Evolutionary conservation across 345 rosid genomes (phyloP), one percentile per base, ranked within the genome.

Genomic region (Aquilaria yunnanensis): DNA sequence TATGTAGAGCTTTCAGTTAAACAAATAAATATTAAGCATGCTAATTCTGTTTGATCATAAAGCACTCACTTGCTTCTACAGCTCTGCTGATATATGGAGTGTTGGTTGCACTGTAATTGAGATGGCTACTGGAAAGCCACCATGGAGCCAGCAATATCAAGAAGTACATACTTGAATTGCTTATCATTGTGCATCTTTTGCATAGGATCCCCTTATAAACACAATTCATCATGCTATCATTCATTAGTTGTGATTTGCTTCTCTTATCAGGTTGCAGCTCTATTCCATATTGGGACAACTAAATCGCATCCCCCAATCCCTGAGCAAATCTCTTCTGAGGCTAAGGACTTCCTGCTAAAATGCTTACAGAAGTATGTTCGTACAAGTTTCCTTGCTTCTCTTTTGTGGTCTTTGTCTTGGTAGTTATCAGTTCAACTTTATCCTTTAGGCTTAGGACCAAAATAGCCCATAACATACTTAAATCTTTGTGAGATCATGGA

Each of bases 121-220:
- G 79, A 93, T 93, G 97, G 98, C 96, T 49, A 88, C 96, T 4
- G 97, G 98, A 69, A 90, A 93, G 77, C 94, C 97, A 77, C 97
- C 98, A 12, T 90, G 97, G 98, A 93, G 97, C 67, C 88, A 88
- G 75, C 91, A 90, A 69, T 93, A 81, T 72, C 92, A 93, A 70
- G 96, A 90, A 97, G 98, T 90, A 79, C 12, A 53, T 14, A 32
- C 30, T 60, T 60, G 64, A 37, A 70, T 49, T 41, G 62, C 64
- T 61, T 64, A 37, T 47, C 53, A n/a, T 72, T 63, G 41, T 48
- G 7, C 51, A 63, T 57, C 33, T 10, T 62, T 72, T 47, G 29
- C 34, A n/a, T 56, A 10, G 3, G 12, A 43, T 41, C 49, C 64
- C 11, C 11, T 11, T 16, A 54, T 0, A 51, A 46, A 32, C 46